Evolutionary conservation across 2,329 filamentous ascomycete genomes (phyloP).

Genomic region (Scedosporium apiospermum): DNA sequence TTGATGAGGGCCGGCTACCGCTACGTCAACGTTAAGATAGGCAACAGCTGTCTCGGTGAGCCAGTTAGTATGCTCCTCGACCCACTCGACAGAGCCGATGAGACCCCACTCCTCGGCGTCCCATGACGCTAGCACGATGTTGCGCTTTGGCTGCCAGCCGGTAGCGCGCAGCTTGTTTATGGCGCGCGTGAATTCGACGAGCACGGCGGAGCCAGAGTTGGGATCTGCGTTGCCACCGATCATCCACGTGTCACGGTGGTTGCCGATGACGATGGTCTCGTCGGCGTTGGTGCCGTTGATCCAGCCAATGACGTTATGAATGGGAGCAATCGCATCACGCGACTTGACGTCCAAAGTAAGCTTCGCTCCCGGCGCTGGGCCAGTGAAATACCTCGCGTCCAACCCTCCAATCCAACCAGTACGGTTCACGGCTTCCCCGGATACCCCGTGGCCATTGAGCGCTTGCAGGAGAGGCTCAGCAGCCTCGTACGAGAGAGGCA

Average conservation of each 20-base stretch:
- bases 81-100: constrained; percentile 76
- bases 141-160: constrained; percentile 75
- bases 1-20: constrained; percentile 46
- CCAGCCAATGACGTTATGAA: constrained; percentile 72
- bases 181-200: constrained; percentile 66
- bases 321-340: constrained; percentile 57
- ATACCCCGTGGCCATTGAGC: constrained; percentile 65
- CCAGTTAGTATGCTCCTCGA: constrained; percentile 75
- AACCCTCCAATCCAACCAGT: constrained; percentile 47
- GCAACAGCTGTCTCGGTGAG: constrained; percentile 59
- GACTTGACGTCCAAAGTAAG: constrained; percentile 61
- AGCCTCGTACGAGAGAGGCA: constrained; percentile 72
- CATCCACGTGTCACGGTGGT: constrained; percentile 78
- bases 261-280: constrained; percentile 70
- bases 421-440: constrained; percentile 55
- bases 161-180: constrained; percentile 59
- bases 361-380: constrained; percentile 42
- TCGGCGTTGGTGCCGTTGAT: constrained; percentile 70
- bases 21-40: constrained; percentile 76
- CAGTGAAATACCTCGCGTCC: constrained; percentile 31
- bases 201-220: constrained; percentile 67
- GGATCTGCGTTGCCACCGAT: constrained; percentile 78
- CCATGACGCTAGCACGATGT: constrained; percentile 60
- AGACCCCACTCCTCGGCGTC: constrained; percentile 72
- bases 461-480: constrained; percentile 68